phyloP scores from a whole-genome alignment of 192 early-diverging fungal genomes.

The Backusella macrospora region DNA sequence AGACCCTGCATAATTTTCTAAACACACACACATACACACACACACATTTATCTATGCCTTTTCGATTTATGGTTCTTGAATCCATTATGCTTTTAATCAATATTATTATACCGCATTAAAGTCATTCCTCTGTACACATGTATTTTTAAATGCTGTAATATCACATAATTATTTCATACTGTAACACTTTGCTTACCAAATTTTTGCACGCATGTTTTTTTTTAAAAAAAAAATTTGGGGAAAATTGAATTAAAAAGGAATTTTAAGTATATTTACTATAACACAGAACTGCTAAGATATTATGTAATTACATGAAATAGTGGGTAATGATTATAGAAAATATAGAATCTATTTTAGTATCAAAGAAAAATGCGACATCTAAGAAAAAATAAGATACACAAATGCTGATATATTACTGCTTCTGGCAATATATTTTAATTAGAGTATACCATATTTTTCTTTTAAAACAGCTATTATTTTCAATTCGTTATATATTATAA shows the following conservation, averaged over 20 bases:
- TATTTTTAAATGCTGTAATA: constrained; percentile 2
- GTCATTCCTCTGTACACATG: not conserved
- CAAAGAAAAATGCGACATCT: not conserved
- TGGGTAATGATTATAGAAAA: no score
- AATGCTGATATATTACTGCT: no score
- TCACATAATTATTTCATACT: not conserved
- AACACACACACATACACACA: not conserved
- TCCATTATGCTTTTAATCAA: not conserved
- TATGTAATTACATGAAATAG: not conserved
- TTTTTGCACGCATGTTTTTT: not conserved
- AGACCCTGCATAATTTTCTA: not conserved
- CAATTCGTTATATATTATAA: no score
- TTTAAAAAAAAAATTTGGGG: not conserved
- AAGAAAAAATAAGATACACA: no score
- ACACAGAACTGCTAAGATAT: not conserved
- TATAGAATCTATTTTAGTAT: not conserved
- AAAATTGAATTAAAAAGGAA: not conserved
- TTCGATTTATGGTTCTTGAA: not conserved
- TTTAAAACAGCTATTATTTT: no score
- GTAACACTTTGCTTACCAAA: not conserved
- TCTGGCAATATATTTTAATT: no score
- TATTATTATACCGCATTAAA: not conserved
- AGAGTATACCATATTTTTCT: no score
- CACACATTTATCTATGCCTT: no score
- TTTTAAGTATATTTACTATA: not conserved